Base-by-base conservation (phyloP, 495 filamentous ascomycete species). In the Penicillium manginii region DNA sequence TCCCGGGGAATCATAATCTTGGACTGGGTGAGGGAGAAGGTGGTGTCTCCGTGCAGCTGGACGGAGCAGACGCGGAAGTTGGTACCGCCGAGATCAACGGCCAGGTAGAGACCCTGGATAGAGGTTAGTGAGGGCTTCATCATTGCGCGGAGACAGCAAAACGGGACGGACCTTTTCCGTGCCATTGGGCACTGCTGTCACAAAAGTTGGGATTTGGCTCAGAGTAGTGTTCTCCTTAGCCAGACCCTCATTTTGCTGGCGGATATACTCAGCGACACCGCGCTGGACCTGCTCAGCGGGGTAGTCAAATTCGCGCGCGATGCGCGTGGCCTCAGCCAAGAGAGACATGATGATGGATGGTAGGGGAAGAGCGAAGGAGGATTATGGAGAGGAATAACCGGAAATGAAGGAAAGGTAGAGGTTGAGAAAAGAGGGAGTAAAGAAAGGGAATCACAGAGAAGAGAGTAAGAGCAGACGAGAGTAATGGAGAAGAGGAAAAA, bases 11-110 rank as follows among this genome's bases (percentile, higher is more conserved):
- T 96, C 58, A 92, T 82, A 48, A 96, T 90, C 78, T 98, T 98
- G 67, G 86, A 91, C 76, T 91, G 93, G 40, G 88, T 92, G 60
- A 98, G 84, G 67, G 84, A 88, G 81, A 97, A 98, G 33, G 91
- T 98, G 55, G 85, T 89, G 73, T 98, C 90, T 63, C 94, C 94
- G 66, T 96, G 90, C 37, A 98, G 78, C 53, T 92, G 81, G 65
- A 98, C 88, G 6, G 92, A 96, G 77, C 94, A 98, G 63, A 98
- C 96, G 59, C 94, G 89, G 77, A 98, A 97, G 73, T 98, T 98
- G 59, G 94, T 98, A 63, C 94, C 94, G 50, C 94, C 94, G 17
- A 98, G 84, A 64, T 98, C 94, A 43, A 98, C 94, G 19, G 96
- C 94, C 73, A 98, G 84, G 73, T 96, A 98, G 17, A 97, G 78